phyloP scores from a whole-genome alignment of 2,329 filamentous ascomycete genomes.

The Phyllosticta paracitricarpa region DNA sequence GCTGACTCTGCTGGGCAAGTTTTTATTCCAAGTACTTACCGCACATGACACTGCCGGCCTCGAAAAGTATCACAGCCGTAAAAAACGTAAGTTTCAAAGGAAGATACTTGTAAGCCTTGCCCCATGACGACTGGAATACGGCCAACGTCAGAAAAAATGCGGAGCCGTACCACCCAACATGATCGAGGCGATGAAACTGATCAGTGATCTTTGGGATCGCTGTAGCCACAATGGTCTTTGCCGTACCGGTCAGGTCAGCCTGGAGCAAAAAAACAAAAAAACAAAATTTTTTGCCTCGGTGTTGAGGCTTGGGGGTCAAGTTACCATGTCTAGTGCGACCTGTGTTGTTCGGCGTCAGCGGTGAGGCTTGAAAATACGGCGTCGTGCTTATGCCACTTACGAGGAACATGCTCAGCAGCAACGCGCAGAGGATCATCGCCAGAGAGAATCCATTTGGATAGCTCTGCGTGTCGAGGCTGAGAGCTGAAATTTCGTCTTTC shows the following conservation, averaged over 20 bases:
- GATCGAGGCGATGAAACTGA: constrained; percentile 18
- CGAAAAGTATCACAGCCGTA: constrained; percentile 34
- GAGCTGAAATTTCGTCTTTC: not conserved
- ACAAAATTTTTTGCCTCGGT: not conserved
- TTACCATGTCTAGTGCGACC: not conserved
- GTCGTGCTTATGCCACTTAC: not conserved
- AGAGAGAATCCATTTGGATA: not conserved
- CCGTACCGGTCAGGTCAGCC: constrained; percentile 24
- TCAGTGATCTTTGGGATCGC: constrained; percentile 22
- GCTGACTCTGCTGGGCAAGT: too few relatives aligned
- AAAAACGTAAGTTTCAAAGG: constrained; percentile 26
- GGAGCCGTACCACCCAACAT: constrained; percentile 28
- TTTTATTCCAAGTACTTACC: constrained; percentile 15
- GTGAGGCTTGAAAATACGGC: not conserved
- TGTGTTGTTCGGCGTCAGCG: not conserved
- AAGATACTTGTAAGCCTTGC: constrained; percentile 37
- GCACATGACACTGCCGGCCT: constrained; percentile 45
- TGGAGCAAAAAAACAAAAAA: not conserved
- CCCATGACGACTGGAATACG: constrained; percentile 37
- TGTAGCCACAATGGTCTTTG: constrained; percentile 16
- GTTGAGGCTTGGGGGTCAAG: not conserved
- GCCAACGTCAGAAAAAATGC: constrained; percentile 36
- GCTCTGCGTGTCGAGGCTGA: not conserved
- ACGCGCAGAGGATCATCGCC: not conserved
- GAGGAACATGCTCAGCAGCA: not conserved